Percentiles rank a stretch among this genome's conserved stretches.
These are phyloP conservation scores for Cicer chorassanicum DNA, from an alignment of 306 rosid genomes.

Conservation along the genomic window DNA sequence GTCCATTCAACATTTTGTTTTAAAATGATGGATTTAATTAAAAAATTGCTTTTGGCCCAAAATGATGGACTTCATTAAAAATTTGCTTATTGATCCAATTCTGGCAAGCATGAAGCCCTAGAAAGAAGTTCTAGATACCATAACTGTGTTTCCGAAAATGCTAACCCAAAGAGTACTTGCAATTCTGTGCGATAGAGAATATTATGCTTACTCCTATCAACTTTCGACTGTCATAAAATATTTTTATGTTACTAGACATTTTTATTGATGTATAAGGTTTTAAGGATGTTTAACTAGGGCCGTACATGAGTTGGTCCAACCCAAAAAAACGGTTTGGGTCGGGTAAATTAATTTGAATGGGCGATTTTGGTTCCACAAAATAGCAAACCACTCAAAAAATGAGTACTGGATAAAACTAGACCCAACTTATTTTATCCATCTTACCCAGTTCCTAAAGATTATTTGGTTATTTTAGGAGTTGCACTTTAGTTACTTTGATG, in stretches of 20 bases:
- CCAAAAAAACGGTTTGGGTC: no score
- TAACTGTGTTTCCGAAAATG: background rate
- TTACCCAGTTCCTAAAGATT: no score
- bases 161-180: background rate
- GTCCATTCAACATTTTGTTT: conserved; percentile 27
- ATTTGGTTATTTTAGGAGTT: no score
- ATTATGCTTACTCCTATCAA: background rate
- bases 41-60: background rate
- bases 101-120: background rate
- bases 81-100: conserved; percentile 11
- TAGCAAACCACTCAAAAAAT: no score
- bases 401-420: no score
- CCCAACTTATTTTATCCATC: no score
- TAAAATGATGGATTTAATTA: background rate
- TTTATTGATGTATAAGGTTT: conserved; percentile 25
- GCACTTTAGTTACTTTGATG: no score
- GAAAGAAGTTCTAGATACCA: background rate
- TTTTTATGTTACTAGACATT: conserved; percentile 26
- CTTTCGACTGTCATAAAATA: conserved; percentile 1
- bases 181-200: background rate
- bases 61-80: background rate
- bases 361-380: no score
- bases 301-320: no score
- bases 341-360: no score
- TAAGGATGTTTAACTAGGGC: conserved; percentile 11